Percentiles rank a stretch among this genome's conserved stretches.
phyloP scores from a whole-genome alignment of 352 stramenopile species.

The Globisporangium canariense region DNA sequence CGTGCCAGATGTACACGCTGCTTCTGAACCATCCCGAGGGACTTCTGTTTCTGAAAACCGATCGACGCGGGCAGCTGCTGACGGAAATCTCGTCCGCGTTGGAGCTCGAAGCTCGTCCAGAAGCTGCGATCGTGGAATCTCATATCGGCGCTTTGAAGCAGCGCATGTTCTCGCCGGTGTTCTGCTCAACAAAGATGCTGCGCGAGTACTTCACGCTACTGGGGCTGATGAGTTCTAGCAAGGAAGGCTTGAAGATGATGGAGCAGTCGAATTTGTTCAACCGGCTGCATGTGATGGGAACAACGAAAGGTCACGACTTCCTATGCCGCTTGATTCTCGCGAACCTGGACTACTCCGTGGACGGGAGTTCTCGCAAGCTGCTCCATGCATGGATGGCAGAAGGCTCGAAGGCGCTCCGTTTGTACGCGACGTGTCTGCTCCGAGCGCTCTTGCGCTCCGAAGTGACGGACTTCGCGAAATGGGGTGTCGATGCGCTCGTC shows the following conservation, averaged over 20 bases:
- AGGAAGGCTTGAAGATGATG: slow-evolving; percentile 89
- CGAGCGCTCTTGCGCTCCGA: slow-evolving; percentile 78
- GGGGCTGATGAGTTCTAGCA: slow-evolving; percentile 87
- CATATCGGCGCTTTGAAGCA: slow-evolving; percentile 85
- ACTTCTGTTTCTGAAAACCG: slow-evolving; percentile 85
- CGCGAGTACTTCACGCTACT: slow-evolving; percentile 88
- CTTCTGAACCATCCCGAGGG: slow-evolving; percentile 85
- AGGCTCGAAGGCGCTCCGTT: slow-evolving; percentile 75
- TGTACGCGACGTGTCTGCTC: slow-evolving; percentile 85
- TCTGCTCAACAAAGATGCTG: slow-evolving; percentile 82
- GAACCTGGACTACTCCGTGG: slow-evolving; percentile 87
- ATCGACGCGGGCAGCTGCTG: slow-evolving; percentile 77
- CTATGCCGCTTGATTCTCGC: slow-evolving; percentile 85
- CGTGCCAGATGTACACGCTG: slow-evolving; percentile 89
- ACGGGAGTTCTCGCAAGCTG: slow-evolving; percentile 83
- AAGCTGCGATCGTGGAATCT: slow-evolving; percentile 86
- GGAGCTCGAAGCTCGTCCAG: slow-evolving; percentile 77
- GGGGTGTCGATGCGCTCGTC: slow-evolving; percentile 83
- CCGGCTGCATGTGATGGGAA: slow-evolving; percentile 83
- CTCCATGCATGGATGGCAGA: slow-evolving; percentile 87
- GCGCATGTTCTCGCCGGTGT: slow-evolving; percentile 87
- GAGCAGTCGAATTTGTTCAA: slow-evolving; percentile 89
- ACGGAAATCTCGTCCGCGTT: slow-evolving; percentile 84
- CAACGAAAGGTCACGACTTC: slow-evolving; percentile 85
- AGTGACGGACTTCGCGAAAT: slow-evolving; percentile 87